A percentile compares a stretch with the other conserved stretches of the same genome.
Evolutionary conservation across 768 basidiomycete species (phyloP).

Genomic region (Paxillus rubicundulus): DNA sequence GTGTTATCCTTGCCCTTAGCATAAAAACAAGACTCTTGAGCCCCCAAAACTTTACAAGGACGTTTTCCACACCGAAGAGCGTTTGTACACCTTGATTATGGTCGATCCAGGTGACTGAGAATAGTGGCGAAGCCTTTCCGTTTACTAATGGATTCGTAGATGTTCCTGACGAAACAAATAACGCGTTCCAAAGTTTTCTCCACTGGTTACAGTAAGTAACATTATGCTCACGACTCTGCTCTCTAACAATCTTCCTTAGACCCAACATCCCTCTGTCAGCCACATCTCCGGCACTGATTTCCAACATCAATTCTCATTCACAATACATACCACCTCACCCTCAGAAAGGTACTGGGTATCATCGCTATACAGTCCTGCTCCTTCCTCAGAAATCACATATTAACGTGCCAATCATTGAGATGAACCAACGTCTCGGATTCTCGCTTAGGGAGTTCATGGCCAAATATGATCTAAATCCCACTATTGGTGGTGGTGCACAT

Average conservation of each 20-base stretch:
- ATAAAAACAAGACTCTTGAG: slow-evolving; percentile 49
- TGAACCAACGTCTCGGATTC: slow-evolving; percentile 55
- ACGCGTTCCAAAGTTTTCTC: slow-evolving; percentile 67
- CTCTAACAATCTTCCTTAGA: slow-evolving; percentile 35
- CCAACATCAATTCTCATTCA: slow-evolving; percentile 54
- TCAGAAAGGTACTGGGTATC: slow-evolving; percentile 82
- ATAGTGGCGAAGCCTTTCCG: slow-evolving; percentile 5
- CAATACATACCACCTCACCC: slow-evolving; percentile 90
- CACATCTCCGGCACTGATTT: slow-evolving; percentile 39
- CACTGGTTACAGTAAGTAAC: slow-evolving; percentile 80
- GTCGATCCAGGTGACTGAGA: slow-evolving; percentile 73
- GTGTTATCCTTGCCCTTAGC: slow-evolving; percentile 2
- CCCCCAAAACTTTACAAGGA: slow-evolving; percentile 69
- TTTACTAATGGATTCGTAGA: slow-evolving; percentile 45
- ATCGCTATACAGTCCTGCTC: slow-evolving; percentile 81
- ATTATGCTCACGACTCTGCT: not conserved
- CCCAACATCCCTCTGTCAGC: slow-evolving; percentile 81
- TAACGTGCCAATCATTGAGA: slow-evolving; percentile 46
- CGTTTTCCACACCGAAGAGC: slow-evolving; percentile 77
- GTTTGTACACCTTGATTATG: slow-evolving; percentile 85
- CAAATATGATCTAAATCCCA: slow-evolving; percentile 51
- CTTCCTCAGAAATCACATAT: slow-evolving; percentile 60
- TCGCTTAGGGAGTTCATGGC: slow-evolving; percentile 61
- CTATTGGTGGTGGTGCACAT: slow-evolving; percentile 66
- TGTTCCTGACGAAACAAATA: slow-evolving; percentile 69